These are phyloP conservation scores for Lepiota brunneoincarnata DNA, from an alignment of 768 basidiomycete species.

Conservation along the genomic window DNA sequence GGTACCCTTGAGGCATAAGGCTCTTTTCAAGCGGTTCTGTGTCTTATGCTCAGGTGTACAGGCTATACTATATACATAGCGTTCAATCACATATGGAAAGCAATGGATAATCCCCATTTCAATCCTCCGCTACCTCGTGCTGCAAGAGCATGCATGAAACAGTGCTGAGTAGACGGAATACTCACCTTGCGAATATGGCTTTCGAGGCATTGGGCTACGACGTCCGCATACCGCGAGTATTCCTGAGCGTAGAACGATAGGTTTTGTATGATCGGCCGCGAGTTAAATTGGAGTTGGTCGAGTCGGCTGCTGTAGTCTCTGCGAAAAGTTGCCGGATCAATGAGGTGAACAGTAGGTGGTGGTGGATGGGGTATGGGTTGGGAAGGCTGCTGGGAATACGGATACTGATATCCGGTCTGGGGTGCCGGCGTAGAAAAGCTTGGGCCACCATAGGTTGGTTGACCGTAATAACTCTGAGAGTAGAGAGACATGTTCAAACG, in stretches of 20 bases:
- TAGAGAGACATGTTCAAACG: constrained; percentile 53
- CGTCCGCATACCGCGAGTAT: constrained; percentile 70
- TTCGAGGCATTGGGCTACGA: constrained; percentile 81
- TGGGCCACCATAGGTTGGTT: constrained; percentile 48
- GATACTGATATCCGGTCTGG: constrained; percentile 39
- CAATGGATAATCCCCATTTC: constrained; percentile 9
- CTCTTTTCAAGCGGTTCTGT: constrained; percentile 19
- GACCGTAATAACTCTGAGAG: constrained; percentile 60
- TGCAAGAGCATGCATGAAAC: constrained; percentile 13
- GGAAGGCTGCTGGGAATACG: constrained; percentile 40
- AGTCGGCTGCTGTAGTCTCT: constrained; percentile 76
- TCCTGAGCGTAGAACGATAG: constrained; percentile 93
- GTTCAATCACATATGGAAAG: constrained; percentile 4
- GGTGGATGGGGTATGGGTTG: constrained; percentile 36
- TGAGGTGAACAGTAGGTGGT: constrained; percentile 29
- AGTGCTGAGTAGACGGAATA: constrained; percentile 25
- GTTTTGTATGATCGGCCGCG: constrained; percentile 89
- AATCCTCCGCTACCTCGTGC: constrained; percentile 13
- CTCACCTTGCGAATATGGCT: constrained; percentile 89
- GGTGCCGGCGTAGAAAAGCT: constrained; percentile 31
- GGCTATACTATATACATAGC: constrained; percentile 13
- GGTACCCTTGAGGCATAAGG: constrained; percentile 19
- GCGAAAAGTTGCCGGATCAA: constrained; percentile 37
- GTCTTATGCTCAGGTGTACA: constrained; percentile 32
- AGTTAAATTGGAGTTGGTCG: constrained; percentile 86